phyloP scores from a whole-genome alignment of 176 grass and related monocot genomes.

The Calamus simplicifolius region DNA sequence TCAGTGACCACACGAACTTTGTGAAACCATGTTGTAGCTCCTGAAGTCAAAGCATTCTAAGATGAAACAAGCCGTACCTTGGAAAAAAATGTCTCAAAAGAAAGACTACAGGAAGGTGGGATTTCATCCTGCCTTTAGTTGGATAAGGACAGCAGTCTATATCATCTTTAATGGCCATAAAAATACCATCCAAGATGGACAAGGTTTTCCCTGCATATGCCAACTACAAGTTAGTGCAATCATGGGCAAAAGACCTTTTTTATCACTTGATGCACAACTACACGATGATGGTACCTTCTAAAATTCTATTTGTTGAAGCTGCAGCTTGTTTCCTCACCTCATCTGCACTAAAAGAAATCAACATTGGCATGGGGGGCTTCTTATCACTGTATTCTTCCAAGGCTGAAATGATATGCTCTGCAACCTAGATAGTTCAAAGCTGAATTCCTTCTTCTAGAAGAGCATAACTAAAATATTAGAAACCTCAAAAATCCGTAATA shows the following conservation, averaged over 20 bases:
- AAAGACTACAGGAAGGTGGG: slow-evolving; percentile 7
- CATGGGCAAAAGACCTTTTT: neutral
- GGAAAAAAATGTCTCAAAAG: neutral
- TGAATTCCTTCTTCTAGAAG: neutral
- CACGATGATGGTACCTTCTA: slow-evolving; percentile 31
- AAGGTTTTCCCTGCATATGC: slow-evolving; percentile 47
- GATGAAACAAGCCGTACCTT: neutral
- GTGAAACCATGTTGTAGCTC: slow-evolving; percentile 76
- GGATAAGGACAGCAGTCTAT: slow-evolving; percentile 91
- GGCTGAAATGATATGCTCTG: slow-evolving; percentile 59
- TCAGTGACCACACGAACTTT: slow-evolving; percentile 45
- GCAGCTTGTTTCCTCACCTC: slow-evolving; percentile 79
- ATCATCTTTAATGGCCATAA: slow-evolving; percentile 89
- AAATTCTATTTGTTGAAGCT: slow-evolving; percentile 73
- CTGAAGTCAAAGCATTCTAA: slow-evolving; percentile 21
- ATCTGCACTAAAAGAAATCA: slow-evolving; percentile 56
- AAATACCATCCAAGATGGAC: slow-evolving; percentile 78
- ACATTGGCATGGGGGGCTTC: slow-evolving; percentile 65
- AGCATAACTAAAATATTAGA: neutral
- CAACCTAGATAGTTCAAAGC: slow-evolving; percentile 39
- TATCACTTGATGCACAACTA: neutral
- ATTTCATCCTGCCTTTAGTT: slow-evolving; percentile 49
- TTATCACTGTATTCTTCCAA: slow-evolving; percentile 61
- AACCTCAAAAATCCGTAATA: neutral
- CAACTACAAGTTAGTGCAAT: neutral